Base-by-base conservation (phyloP, 805 yeast genomes). In the Starmerella tilneyi region DNA sequence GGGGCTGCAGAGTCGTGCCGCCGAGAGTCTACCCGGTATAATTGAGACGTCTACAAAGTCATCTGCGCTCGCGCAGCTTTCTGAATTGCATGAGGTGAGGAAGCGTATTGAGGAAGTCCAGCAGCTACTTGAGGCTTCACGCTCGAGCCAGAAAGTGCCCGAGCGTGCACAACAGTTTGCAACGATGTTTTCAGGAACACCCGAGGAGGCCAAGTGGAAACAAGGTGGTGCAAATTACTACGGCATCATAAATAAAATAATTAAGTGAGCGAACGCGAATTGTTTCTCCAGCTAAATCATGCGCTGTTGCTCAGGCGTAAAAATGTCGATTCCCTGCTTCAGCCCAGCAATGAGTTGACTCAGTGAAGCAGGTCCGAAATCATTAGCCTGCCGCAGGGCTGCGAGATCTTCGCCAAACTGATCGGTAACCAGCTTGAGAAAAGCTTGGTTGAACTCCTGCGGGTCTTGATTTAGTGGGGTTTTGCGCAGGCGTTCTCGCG, bases 341-440 rank as follows among this genome's bases (percentile, higher is more conserved):
- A 66, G 56, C 1, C 66, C 67, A 15, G 59, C 55, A 24, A 64
- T 58, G 16, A 65, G 54, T 43, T 61, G 53, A 16, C 53, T 52
- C 27, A 66, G 49, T 5, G 64, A 56, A n/a, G 59, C 57, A 9
- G 53, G 52, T 13, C 53, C 53, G 48, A 76, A 71, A 15, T 66
- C 67, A 9, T 73, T 60, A 44, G 74, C 68, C 44, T 59, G 59
- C 16, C 72, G 73, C 45, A 67, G 62, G 20, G 66, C 55, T 9
- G 56, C 61, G 22, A 66, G 60, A 33, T 69, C 68, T 16, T 65
- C 65, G 52, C 78, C 71, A 49, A 75, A 66, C 53, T 70, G 71
- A 11, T 72, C 63, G 42, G 75, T 73, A 29, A 65, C 59, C 22
- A 68, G 63, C 12, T 57, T 51, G 30, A 75, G 67, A 58, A 72